phyloP scores from a whole-genome alignment of 495 filamentous ascomycete species.

The Aspergillus carlsbadensis region DNA sequence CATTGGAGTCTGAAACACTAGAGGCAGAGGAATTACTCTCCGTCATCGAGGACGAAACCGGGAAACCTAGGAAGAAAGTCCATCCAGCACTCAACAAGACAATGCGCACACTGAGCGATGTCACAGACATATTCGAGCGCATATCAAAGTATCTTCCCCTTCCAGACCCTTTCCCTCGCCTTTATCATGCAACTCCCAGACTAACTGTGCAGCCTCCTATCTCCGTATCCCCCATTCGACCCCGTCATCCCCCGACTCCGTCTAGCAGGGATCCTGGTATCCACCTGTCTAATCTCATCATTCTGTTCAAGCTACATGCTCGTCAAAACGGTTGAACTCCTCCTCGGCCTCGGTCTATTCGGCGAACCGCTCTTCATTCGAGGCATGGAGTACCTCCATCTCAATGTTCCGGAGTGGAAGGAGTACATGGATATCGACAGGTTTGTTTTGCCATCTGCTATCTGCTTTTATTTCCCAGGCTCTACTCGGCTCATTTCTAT shows the following conservation, averaged over 20 bases:
- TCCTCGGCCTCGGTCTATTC: conserved; percentile 72
- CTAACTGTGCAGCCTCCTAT: no score
- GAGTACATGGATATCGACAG: conserved; percentile 69
- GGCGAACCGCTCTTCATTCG: conserved; percentile 70
- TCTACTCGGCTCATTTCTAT: no score
- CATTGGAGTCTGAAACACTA: conserved; percentile 15
- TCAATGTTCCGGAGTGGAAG: conserved; percentile 70
- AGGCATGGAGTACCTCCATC: conserved; percentile 62
- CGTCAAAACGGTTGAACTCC: conserved; percentile 61
- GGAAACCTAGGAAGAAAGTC: conserved; percentile 67
- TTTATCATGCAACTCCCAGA: no score
- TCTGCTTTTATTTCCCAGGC: no score
- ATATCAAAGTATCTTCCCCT: conserved; percentile 62
- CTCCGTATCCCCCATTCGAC: conserved; percentile 60
- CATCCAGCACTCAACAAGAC: conserved; percentile 71
- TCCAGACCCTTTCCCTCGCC: no score
- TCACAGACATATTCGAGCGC: conserved; percentile 78
- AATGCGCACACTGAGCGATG: conserved; percentile 73
- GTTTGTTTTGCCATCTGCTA: conserved; percentile 35
- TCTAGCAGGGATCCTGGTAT: conserved; percentile 58
- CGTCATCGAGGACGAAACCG: conserved; percentile 44
- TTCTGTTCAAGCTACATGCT: conserved; percentile 69
- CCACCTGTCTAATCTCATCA: conserved; percentile 56
- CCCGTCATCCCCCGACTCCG: conserved; percentile 59
- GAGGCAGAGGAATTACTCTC: conserved; percentile 50